Conservation (phyloP, 1,284 basidiomycete species). For the Sporisorium graminicola region DNA sequence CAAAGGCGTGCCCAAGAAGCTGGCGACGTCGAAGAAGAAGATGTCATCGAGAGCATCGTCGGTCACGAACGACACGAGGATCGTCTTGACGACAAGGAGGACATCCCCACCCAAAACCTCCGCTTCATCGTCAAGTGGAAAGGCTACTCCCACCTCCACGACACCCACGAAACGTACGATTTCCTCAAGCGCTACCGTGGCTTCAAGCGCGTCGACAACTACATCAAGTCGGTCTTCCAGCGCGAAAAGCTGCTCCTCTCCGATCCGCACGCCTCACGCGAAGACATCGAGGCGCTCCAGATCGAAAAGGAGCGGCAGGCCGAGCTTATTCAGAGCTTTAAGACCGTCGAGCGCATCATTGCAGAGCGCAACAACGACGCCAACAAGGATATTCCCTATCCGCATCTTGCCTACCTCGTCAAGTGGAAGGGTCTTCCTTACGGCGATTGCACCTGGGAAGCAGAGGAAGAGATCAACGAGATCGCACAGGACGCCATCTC, state of each 20-base stretch:
- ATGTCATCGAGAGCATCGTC: slow-evolving; percentile 71
- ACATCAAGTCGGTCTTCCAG: slow-evolving; percentile 84
- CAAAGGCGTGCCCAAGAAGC: slow-evolving; percentile 33
- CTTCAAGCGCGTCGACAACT: slow-evolving; percentile 97
- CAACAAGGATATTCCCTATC: slow-evolving; percentile 74
- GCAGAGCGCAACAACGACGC: slow-evolving; percentile 79
- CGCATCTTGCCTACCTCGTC: slow-evolving; percentile 87
- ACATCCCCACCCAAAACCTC: slow-evolving; percentile 70
- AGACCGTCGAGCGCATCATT: slow-evolving; percentile 91
- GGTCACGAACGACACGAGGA: slow-evolving; percentile 70
- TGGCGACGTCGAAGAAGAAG: slow-evolving; percentile 60
- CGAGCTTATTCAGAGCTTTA: slow-evolving; percentile 90
- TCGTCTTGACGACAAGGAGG: slow-evolving; percentile 65
- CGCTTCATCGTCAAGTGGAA: slow-evolving; percentile 72
- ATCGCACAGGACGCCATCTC: slow-evolving; percentile 78
- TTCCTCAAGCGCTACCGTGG: slow-evolving; percentile 89
- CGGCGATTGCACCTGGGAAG: slow-evolving; percentile 96
- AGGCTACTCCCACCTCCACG: slow-evolving; percentile 73
- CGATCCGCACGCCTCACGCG: slow-evolving; percentile 79
- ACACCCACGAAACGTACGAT: slow-evolving; percentile 96
- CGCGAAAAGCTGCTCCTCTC: slow-evolving; percentile 80
- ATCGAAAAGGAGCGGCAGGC: slow-evolving; percentile 90
- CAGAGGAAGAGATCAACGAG: slow-evolving; percentile 78
- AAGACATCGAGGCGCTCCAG: slow-evolving; percentile 84
- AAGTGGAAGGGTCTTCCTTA: slow-evolving; percentile 98